These are phyloP conservation scores for Thelonectria rubi DNA, from an alignment of 2,329 filamentous ascomycete genomes.

Conservation along the genomic window DNA sequence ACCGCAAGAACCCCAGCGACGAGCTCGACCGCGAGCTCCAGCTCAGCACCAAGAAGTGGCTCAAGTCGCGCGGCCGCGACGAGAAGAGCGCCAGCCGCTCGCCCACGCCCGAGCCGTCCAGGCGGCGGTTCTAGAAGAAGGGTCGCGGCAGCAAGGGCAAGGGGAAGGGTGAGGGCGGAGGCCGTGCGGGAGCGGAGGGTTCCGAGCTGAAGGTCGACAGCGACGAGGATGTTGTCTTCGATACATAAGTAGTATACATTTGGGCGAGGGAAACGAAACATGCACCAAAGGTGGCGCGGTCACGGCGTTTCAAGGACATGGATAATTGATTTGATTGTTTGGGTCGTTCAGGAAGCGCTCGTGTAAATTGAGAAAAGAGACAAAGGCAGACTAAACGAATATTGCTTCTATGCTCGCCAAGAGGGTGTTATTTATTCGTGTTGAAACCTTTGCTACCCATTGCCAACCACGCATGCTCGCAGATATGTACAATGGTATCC, in stretches of 20 bases:
- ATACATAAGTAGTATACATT: too few species aligned
- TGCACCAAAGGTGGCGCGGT: not conserved
- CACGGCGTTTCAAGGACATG: too few species aligned
- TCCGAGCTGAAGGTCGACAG: too few species aligned
- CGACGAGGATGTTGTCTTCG: too few species aligned
- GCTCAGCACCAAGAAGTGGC: conserved; percentile 94
- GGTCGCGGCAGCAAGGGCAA: too few species aligned
- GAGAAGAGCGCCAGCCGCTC: conserved; percentile 83
- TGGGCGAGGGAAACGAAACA: conserved; percentile 19
- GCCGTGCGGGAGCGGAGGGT: too few species aligned
- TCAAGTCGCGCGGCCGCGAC: conserved; percentile 84
- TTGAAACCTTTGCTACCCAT: conserved; percentile 42
- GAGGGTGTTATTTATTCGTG: conserved; percentile 24
- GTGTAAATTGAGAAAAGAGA: conserved; percentile 16
- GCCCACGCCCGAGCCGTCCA: conserved; percentile 84
- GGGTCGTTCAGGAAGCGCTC: conserved; percentile 24
- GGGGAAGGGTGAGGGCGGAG: conserved; percentile 22
- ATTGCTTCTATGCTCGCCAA: conserved; percentile 26
- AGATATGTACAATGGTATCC: conserved; percentile 38
- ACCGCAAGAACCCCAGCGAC: conserved; percentile 90
- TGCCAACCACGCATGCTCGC: conserved; percentile 38
- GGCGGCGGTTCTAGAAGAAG: conserved; percentile 69
- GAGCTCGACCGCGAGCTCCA: conserved; percentile 90
- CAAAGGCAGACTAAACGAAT: not conserved
- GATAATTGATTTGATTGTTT: conserved; percentile 27